A percentile compares a stretch with the other conserved stretches of the same genome.
Conservation (phyloP, 805 yeast genomes). For the Ogataea methanolica region DNA sequence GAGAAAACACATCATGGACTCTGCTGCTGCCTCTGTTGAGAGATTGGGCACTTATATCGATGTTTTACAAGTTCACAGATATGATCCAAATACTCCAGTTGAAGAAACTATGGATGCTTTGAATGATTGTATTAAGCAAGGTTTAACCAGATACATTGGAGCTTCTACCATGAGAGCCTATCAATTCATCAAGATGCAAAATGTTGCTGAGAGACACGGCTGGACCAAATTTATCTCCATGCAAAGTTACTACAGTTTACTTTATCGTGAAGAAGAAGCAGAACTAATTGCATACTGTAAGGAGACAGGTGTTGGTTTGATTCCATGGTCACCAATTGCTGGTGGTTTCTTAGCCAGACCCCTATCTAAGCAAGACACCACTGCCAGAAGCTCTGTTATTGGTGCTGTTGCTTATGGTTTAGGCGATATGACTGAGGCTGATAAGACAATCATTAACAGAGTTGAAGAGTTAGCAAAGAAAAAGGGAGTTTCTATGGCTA, state of each 20-base stretch:
- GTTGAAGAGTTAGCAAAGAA: constrained; percentile 53
- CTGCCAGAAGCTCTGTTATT: constrained; percentile 1
- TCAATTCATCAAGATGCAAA: constrained; percentile 50
- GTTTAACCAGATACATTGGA: constrained; percentile 50
- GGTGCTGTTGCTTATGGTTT: constrained; percentile 8
- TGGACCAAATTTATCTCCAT: constrained; percentile 54
- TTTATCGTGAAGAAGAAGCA: constrained; percentile 57
- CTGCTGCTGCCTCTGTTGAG: constrained; percentile 34
- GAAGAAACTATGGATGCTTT: constrained; percentile 52
- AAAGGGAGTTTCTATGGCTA: constrained; percentile 47
- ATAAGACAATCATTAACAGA: constrained; percentile 37
- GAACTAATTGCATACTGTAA: constrained; percentile 53
- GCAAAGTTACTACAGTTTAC: constrained; percentile 52
- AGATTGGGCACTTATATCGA: constrained; percentile 49
- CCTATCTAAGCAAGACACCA: not conserved
- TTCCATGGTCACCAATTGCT: constrained; percentile 59
- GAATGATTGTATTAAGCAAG: constrained; percentile 43
- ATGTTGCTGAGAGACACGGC: constrained; percentile 47
- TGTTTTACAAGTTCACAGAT: constrained; percentile 51
- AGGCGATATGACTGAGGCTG: constrained; percentile 19
- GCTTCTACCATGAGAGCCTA: constrained; percentile 55
- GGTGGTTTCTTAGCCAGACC: constrained; percentile 52
- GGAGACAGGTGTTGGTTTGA: constrained; percentile 44
- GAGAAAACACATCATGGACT: constrained; percentile 41
- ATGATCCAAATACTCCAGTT: constrained; percentile 41